Evolutionary conservation across 495 filamentous ascomycete genomes (phyloP).

Genomic region (Tuber microsphaerosporum): DNA sequence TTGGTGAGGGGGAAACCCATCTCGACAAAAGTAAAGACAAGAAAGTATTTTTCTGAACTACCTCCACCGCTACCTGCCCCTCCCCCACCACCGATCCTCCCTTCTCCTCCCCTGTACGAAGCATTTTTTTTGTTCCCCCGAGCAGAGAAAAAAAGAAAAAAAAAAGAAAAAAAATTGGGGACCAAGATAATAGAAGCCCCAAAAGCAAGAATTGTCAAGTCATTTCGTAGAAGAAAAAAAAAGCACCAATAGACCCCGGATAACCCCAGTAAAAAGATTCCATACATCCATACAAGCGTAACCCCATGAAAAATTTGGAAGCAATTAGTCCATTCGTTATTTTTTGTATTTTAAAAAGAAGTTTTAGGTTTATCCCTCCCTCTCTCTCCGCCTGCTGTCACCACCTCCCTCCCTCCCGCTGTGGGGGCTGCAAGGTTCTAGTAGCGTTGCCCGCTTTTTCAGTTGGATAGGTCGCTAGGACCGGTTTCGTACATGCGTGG

Average conservation of each 20-base stretch:
- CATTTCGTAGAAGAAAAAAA: slow-evolving; percentile 27
- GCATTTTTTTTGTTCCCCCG: not conserved
- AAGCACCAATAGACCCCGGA: slow-evolving; percentile 38
- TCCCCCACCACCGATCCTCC: slow-evolving; percentile 28
- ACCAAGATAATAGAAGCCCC: slow-evolving; percentile 4
- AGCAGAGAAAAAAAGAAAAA: slow-evolving; percentile 11
- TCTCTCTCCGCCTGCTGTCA: not conserved
- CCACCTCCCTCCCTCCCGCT: not conserved
- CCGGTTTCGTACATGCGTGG: slow-evolving; percentile 30
- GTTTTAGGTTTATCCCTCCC: not conserved
- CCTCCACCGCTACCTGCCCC: slow-evolving; percentile 33
- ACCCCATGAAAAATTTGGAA: slow-evolving; percentile 11
- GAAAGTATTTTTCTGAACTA: slow-evolving; percentile 38
- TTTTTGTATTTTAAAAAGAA: slow-evolving; percentile 5
- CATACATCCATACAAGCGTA: slow-evolving; percentile 28
- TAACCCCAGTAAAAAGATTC: slow-evolving; percentile 37
- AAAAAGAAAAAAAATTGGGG: slow-evolving; percentile 24
- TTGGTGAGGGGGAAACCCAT: not conserved
- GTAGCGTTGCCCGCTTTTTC: slow-evolving; percentile 5
- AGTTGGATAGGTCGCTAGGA: slow-evolving; percentile 31
- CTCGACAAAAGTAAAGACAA: slow-evolving; percentile 36
- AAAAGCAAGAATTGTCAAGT: slow-evolving; percentile 16
- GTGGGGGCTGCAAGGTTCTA: not conserved
- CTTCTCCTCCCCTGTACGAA: not conserved
- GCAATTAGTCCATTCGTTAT: slow-evolving; percentile 5